Percentiles rank a stretch among this genome's conserved stretches.
Evolutionary conservation across 495 filamentous ascomycete genomes (phyloP).

Genomic region (Copromyces sp.): DNA sequence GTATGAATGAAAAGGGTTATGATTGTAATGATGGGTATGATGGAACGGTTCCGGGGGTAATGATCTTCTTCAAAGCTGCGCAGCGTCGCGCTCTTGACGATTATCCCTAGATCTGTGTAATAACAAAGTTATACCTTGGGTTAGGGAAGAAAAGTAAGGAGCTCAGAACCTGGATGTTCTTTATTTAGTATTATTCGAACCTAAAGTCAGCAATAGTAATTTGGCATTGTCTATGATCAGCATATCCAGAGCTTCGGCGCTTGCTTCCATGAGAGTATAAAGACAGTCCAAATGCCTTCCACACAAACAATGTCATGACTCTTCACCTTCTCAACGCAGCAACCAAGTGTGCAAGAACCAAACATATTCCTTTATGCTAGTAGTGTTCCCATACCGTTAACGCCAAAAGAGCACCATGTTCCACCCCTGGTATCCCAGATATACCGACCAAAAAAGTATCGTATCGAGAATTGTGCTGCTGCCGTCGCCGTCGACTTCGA

Average conservation of each 20-base stretch:
- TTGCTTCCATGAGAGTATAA: not conserved
- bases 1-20: not conserved
- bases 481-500: not conserved
- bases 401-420: not conserved
- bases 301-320: not conserved
- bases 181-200: not conserved
- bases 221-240: not conserved
- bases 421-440: not conserved
- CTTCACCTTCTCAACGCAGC: not conserved
- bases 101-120: not conserved
- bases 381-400: not conserved
- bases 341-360: not conserved
- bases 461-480: not conserved
- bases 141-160: not conserved
- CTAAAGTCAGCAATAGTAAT: not conserved
- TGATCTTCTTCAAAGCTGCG: not conserved
- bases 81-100: not conserved
- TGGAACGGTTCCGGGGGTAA: not conserved
- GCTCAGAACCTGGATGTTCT: not conserved
- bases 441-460: not conserved
- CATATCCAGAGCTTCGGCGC: not conserved
- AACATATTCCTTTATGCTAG: not conserved
- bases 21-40: not conserved
- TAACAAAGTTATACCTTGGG: not conserved
- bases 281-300: not conserved